Base-by-base conservation (phyloP, 495 filamentous ascomycete species). In the Friedmanniomyces simplex region DNA sequence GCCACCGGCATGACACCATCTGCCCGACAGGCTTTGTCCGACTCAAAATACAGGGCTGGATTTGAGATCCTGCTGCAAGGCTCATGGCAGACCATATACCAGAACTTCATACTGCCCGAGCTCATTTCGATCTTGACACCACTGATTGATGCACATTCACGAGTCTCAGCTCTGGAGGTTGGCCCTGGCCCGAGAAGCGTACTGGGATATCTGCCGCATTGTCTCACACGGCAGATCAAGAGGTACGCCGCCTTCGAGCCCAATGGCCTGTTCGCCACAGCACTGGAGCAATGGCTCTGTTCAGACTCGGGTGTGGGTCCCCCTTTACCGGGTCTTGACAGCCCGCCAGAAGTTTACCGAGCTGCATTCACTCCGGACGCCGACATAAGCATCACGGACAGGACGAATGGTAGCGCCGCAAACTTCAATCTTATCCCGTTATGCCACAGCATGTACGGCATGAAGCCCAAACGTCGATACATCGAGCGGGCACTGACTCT, bases 371-470 rank as follows among this genome's bases (percentile, higher is more conserved):
- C 8, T 16, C 16, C 16, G 34, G 16, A 37, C 8, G 34, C 8
- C 16, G 34, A 37, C 8, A 37, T 16, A 37, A 8, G 34, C 34
- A 37, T 37, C 34, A 8, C 34, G 34, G 34, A 77, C 81, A 50
- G 55, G 46, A 66, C 59, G 54, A 67, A 54, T 24, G 58, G 67
- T 58, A 52, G 54, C 26, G 66, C 68, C 55, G 65, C 74, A 57
- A 77, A 72, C 62, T 83, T 72, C 67, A 74, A 85, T 65, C 55
- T 82, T 60, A 68, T 85, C 55, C 65, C 84, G 52, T 81, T 84
- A 68, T 83, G 79, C 66, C 81, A 83, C 69, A 81, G 80, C 70
- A 78, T 83, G 76, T 81, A 85, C 61, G 77, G 78, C 66, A 77
- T 83, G 77, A 73, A 76, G 11, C 72, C 73, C 32, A 77, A 78